Evolutionary conservation across 257 asterid species (phyloP), one percentile per base, ranked within the genome.

Genomic region (Perilla frutescens): DNA sequence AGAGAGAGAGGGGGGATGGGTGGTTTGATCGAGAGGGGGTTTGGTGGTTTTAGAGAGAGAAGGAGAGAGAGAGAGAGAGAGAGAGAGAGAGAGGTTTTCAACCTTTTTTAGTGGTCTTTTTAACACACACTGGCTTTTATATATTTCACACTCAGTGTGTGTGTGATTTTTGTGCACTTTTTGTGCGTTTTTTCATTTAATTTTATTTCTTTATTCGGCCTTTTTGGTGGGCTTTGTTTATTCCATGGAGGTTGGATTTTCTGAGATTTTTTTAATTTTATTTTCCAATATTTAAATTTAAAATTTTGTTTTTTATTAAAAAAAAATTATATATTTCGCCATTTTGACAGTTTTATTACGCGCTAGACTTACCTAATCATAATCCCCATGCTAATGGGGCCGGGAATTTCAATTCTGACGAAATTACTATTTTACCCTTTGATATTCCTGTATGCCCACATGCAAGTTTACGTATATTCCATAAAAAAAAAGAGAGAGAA

Each of bases 21-120:
- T 51, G 72, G 80, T 32, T 75, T 82, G 83, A 78, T 78, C 80
- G 75, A 71, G 72, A 54, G 79, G 81, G 84, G 81, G 80, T 82
- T 79, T 73, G 86, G 82, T 80, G 76, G 77, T 78, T 81, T 71
- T 31, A 76, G 81, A 73, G 74, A 77, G 76, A 73, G 80, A 65
- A 75, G 70, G 50, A 41, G 49, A n/a, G 44, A 68, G 69, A 60
- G 61, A 45, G 69, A 48, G 77, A 43, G 77, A 43, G 55, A 32
- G 62, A 10, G 72, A 67, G 71, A 43, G 72, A 12, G 77, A 32
- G 74, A n/a, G 68, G 76, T 60, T 65, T 76, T 79, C 79, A 29
- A 68, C 71, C 41, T 45, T 68, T 72, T 72, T 14, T 15, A 71
- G 71, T 81, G 71, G 60, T 51, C 43, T 69, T 69, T 73, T 63